Evolutionary conservation across 176 grass and related monocot genomes (phyloP), one percentile per base, ranked within the genome.

Genomic region (Aegilops longissima): DNA sequence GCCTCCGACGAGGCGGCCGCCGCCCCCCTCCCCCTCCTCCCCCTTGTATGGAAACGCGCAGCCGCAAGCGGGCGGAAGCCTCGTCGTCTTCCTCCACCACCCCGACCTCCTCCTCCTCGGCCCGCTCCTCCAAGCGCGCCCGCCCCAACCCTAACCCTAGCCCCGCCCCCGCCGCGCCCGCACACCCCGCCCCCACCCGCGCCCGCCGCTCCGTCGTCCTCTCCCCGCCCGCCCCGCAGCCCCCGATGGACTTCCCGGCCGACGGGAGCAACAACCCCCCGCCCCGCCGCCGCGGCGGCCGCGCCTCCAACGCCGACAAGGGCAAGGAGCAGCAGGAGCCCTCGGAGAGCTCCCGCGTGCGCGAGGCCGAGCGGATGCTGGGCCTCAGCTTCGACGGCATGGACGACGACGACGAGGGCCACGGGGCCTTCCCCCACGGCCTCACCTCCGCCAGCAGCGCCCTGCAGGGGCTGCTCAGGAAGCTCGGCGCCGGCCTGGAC

Each of bases 11-110:
- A 88, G 87, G 87, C 75, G 81, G 87, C 66, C 73, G 66, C 74
- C 34, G 74, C 52, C 77, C 73, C 16, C 33, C 35, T 12, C 36
- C 77, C 16, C 25, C 35, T 30, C 54, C 38, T 70, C 76, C 80
- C 79, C 80, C 44, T 86, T 94, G 95, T 94, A 97, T 97, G 95
- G 95, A 97, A 97, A 97, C 95, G 86, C 92, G 95, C 73, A 97
- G 95, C 90, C 88, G 95, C 90, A 97, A 97, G 92, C 90, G 95
- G 90, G 95, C 95, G 95, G 92, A 92, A 92, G 92, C 95, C 85
- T 94, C 95, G 81, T 93, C 90, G 94, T 97, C 95, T 94, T 91
- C 77, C 88, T 87, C 86, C 77, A 69, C 64, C 64, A 67, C 88
- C 17, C 85, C 95, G 3, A 63, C 63, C 64, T 73, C 90, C 16